These are phyloP conservation scores for Dalechampia spathulata DNA, from an alignment of 441 rosid genomes.

Conservation along the genomic window DNA sequence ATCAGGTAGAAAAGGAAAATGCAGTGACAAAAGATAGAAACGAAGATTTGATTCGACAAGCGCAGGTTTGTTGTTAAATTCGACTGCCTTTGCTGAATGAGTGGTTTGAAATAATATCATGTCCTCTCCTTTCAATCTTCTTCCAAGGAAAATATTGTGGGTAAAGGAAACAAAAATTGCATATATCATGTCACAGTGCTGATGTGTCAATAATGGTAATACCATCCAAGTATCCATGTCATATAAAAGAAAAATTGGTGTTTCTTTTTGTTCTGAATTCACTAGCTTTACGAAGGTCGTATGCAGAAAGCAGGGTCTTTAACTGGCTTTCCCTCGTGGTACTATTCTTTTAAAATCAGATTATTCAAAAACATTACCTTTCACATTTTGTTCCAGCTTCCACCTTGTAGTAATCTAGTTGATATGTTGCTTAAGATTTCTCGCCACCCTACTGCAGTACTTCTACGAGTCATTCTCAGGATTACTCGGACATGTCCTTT, in stretches of 20 bases:
- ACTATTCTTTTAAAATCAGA: not conserved
- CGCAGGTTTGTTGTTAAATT: slow-evolving; percentile 42
- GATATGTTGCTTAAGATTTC: too few relatives aligned
- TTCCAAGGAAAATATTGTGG: not conserved
- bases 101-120: slow-evolving; percentile 7
- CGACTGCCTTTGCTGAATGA: not conserved
- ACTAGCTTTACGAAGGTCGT: too few relatives aligned
- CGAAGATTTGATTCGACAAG: slow-evolving; percentile 32
- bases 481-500: too few relatives aligned
- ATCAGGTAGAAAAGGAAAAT: slow-evolving; percentile 28
- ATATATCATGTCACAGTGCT: not conserved
- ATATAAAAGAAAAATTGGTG: too few relatives aligned
- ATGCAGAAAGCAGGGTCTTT: not conserved
- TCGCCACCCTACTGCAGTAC: too few relatives aligned
- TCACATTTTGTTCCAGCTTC: too few relatives aligned
- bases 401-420: not conserved
- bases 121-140: not conserved
- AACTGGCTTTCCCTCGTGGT: not conserved
- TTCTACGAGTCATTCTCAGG: too few relatives aligned
- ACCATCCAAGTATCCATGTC: too few relatives aligned
- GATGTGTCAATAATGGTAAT: not conserved
- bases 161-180: not conserved
- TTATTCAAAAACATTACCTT: not conserved
- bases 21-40: slow-evolving; percentile 25
- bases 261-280: too few relatives aligned